Conservation (phyloP, 768 basidiomycete species). For the Tricholoma flavovirens region DNA sequence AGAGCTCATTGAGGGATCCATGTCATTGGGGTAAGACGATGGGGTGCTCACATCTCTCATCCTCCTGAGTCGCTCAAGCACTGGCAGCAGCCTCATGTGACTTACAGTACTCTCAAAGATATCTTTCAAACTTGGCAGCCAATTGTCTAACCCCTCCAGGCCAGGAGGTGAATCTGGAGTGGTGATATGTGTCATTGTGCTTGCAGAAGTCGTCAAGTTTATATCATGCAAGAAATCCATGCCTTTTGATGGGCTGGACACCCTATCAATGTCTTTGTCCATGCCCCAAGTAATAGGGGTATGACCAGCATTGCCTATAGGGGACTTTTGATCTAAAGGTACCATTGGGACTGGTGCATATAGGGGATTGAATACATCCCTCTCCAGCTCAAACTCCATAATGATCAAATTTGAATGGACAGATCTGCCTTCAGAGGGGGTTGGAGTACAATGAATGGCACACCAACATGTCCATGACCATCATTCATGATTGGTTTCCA, state of each 20-base stretch:
- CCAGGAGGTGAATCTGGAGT: not conserved
- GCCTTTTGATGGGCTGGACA: not conserved
- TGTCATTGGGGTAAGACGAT: not conserved
- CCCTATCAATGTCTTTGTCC: not conserved
- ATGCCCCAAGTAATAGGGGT: not conserved
- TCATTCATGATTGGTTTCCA: conserved; percentile 26
- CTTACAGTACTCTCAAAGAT: conserved; percentile 71
- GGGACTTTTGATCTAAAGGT: not conserved
- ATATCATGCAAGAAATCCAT: not conserved
- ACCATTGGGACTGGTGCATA: conserved; percentile 36
- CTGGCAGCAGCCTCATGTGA: conserved; percentile 60
- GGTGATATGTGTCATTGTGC: not conserved
- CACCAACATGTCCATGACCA: conserved; percentile 66
- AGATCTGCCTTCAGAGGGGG: conserved; percentile 6
- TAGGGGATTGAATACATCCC: conserved; percentile 63
- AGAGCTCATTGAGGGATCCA: conserved; percentile 2
- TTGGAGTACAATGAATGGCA: conserved; percentile 51
- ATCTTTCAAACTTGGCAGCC: conserved; percentile 47
- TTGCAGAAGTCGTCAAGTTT: not conserved
- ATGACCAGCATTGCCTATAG: not conserved
- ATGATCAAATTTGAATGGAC: conserved; percentile 41
- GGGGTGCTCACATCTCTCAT: conserved; percentile 25
- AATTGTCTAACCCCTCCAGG: conserved; percentile 19
- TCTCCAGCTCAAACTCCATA: conserved; percentile 77
- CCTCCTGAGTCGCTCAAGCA: conserved; percentile 61